phyloP scores from a whole-genome alignment of 306 rosid genomes.

The Arachis hypogaea region DNA sequence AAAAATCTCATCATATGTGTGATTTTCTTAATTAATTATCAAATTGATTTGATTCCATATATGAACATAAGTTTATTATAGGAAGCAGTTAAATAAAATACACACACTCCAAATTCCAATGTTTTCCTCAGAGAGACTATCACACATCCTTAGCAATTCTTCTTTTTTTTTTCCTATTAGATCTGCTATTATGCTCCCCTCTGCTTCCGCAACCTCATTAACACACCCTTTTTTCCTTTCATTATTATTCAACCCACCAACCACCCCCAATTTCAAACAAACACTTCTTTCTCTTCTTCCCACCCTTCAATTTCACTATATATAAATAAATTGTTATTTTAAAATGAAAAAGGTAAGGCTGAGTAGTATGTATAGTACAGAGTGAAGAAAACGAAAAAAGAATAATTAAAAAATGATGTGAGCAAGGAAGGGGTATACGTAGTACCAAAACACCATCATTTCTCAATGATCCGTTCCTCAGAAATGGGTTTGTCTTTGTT shows the following conservation, averaged over 20 bases:
- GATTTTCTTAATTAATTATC: no score
- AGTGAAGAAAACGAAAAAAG: not conserved
- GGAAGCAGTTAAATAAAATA: constrained; percentile 48
- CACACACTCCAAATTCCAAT: constrained; percentile 66
- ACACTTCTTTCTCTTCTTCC: no score
- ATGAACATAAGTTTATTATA: constrained; percentile 25
- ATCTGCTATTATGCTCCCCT: constrained; percentile 57
- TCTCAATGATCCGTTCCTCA: constrained; percentile 78
- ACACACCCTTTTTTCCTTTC: constrained; percentile 62
- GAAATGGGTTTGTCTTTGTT: constrained; percentile 32
- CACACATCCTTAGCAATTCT: constrained; percentile 65
- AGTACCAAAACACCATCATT: constrained; percentile 74
- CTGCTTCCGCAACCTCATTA: constrained; percentile 76
- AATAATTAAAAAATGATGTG: constrained; percentile 23
- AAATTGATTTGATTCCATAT: no score
- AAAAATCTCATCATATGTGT: not conserved
- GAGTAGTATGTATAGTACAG: no score
- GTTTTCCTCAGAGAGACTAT: constrained; percentile 51
- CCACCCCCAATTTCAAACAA: no score
- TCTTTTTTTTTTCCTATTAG: constrained; percentile 79
- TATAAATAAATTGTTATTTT: no score
- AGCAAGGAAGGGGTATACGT: not conserved
- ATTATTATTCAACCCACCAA: no score
- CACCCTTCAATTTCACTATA: no score
- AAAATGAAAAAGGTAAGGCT: no score